phyloP scores from a whole-genome alignment of 768 basidiomycete genomes.

The Russula olivacea region DNA sequence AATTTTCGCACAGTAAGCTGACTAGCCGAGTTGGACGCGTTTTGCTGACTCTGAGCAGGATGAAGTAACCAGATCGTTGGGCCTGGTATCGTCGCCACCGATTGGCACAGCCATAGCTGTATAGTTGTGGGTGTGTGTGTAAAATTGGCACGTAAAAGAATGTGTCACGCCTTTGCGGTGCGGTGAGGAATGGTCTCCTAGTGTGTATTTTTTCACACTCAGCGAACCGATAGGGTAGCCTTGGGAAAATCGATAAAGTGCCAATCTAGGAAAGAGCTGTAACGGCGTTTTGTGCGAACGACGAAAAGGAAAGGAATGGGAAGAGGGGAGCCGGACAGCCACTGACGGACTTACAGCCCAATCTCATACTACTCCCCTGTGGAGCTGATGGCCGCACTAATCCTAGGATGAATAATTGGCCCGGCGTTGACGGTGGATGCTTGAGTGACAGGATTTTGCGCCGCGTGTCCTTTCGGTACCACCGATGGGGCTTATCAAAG shows the following conservation, averaged over 20 bases:
- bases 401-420: background rate
- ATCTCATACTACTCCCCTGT: background rate
- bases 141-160: background rate
- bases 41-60: background rate
- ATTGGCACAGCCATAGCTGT: conserved; percentile 7
- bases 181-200: background rate
- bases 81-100: conserved; percentile 1
- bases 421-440: background rate
- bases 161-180: background rate
- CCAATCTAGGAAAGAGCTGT: background rate
- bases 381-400: background rate
- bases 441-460: background rate
- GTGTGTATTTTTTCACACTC: conserved; percentile 15
- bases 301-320: background rate
- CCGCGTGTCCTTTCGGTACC: background rate
- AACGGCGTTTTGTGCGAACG: background rate
- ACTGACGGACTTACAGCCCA: background rate
- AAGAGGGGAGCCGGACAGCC: background rate
- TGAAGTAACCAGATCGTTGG: background rate
- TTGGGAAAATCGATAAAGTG: background rate
- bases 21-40: background rate
- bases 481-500: background rate
- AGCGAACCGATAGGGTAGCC: conserved; percentile 11
- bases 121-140: background rate
- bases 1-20: background rate